Evolutionary conservation across 2,329 filamentous ascomycete genomes (phyloP).

Genomic region (Penicillium sp.): DNA sequence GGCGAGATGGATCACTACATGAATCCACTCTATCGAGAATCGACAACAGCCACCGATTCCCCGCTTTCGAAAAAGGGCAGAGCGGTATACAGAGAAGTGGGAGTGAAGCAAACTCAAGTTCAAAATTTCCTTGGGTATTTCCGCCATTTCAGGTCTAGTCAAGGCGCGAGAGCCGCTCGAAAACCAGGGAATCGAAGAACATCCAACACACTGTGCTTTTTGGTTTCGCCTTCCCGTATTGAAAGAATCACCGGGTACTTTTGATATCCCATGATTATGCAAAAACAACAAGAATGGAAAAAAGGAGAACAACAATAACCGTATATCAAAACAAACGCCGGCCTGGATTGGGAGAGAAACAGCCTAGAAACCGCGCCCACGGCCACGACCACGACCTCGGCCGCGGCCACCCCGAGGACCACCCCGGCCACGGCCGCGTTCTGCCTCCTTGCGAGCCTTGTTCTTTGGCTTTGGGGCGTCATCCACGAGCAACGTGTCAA

Average conservation of each 20-base stretch:
- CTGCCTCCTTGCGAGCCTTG: slow-evolving; percentile 88
- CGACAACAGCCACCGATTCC: too few species aligned
- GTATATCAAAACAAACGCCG: slow-evolving; percentile 21
- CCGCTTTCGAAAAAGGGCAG: too few species aligned
- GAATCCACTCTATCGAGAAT: too few species aligned
- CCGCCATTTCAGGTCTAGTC: not conserved
- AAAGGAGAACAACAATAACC: slow-evolving; percentile 5
- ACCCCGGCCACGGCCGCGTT: slow-evolving; percentile 47
- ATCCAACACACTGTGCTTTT: slow-evolving; percentile 14
- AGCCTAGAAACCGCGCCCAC: slow-evolving; percentile 47
- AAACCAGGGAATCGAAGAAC: too few species aligned
- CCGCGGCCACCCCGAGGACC: slow-evolving; percentile 46
- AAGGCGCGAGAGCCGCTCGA: not conserved
- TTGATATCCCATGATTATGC: slow-evolving; percentile 23
- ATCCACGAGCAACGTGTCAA: slow-evolving; percentile 93
- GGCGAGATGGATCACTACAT: too few species aligned
- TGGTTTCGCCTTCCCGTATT: slow-evolving; percentile 16
- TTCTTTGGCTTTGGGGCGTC: slow-evolving; percentile 99
- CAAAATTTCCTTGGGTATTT: too few species aligned
- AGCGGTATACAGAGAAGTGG: too few species aligned
- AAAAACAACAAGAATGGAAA: slow-evolving; percentile 18
- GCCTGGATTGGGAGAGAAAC: slow-evolving; percentile 20
- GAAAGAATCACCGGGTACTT: slow-evolving; percentile 25
- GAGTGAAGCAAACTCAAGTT: too few species aligned
- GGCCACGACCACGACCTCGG: slow-evolving; percentile 49